Percentiles rank a stretch among this genome's conserved stretches.
These are phyloP conservation scores for Lophiostoma macrostomum DNA, from an alignment of 495 filamentous ascomycete species.

Conservation along the genomic window DNA sequence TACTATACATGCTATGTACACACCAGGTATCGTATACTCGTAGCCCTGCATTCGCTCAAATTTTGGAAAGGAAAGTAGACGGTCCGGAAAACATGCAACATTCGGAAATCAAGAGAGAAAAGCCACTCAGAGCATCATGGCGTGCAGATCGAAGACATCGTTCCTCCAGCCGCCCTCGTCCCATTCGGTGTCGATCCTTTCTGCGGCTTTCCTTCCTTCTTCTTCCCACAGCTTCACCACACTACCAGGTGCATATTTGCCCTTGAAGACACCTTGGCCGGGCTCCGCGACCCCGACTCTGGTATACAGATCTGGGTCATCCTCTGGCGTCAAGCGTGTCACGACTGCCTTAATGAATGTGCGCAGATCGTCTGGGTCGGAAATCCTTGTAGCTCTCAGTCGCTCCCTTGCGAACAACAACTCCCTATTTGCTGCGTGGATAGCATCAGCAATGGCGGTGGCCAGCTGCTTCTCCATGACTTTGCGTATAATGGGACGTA, in stretches of 20 bases:
- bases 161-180: constrained; percentile 76
- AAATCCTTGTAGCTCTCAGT: constrained; percentile 77
- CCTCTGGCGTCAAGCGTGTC: constrained; percentile 64
- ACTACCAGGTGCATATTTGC: constrained; percentile 82
- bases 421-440: constrained; percentile 77
- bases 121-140: constrained; percentile 21
- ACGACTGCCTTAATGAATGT: constrained; percentile 81
- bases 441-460: constrained; percentile 60
- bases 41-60: no score
- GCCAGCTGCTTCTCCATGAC: constrained; percentile 77
- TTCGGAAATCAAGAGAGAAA: no score
- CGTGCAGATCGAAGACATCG: constrained; percentile 71
- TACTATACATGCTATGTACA: no score
- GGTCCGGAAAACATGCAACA: no score
- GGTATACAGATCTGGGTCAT: constrained; percentile 70
- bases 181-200: constrained; percentile 63
- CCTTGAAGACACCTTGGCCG: constrained; percentile 69
- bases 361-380: constrained; percentile 71
- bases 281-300: constrained; percentile 64
- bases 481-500: constrained; percentile 75
- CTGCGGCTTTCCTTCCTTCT: constrained; percentile 62
- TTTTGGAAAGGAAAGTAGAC: no score
- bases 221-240: constrained; percentile 84
- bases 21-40: no score
- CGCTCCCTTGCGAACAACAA: constrained; percentile 81